Evolutionary conservation across 129 eudicot species (phyloP), one percentile per base, ranked within the genome.

Genomic region (Arctium minus): DNA sequence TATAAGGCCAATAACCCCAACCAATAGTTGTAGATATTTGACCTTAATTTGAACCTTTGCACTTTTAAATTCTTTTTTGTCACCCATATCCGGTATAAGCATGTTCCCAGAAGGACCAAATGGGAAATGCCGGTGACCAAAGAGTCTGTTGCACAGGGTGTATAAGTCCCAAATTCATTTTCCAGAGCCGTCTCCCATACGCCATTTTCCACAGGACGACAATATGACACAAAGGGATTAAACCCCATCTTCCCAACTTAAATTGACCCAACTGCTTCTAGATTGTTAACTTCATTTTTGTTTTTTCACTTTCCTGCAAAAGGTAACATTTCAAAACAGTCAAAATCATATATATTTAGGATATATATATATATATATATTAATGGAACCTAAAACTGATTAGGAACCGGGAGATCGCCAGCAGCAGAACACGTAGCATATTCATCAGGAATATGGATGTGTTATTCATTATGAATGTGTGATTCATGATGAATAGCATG

Each of bases 121-220:
- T 93, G 89, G n/a, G 99, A 88, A 56, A 91, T 75, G 31, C 88
- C 86, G 40, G 89, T 85, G 80, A 95, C 97, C 76, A 95, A 22
- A 39, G 94, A 72, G 78, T 91, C 99, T 4, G 89, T 89, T 60
- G 90, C 97, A 88, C 99, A 95, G 8, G 99, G 97, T 27, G 99
- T 91, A 83, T 91, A 95, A 76, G 90, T 92, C 82, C 97, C 97
- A 36, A 95, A 91, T 48, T 94, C 93, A 85, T 91, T 95, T 71
- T 91, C 92, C 75, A 89, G 92, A 18, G 88, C 87, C 37, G 87
- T 90, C 18, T 92, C 88, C 99, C 99, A 91, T 60, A 93, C 90
- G 46, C 99, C 97, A 71, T 91, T 82, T 73, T 86, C 87, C 82
- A 89, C 99, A 12, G 97, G 97, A 35, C 87, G 89, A 60, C 99